phyloP scores from a whole-genome alignment of 805 yeast genomes.

The Huiozyma sinensis region DNA sequence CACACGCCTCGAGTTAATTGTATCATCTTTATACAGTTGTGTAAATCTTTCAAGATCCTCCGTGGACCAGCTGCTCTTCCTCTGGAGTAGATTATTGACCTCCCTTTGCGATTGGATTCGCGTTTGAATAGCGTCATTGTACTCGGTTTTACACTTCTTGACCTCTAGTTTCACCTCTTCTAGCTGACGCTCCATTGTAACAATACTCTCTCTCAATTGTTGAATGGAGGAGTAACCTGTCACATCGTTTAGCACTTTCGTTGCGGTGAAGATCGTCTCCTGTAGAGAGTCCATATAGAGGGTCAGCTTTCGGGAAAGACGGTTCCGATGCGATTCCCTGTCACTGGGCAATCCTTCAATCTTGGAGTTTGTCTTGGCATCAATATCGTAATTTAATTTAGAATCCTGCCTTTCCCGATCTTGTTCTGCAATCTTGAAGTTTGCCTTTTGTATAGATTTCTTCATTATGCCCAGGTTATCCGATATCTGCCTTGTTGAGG shows the following conservation, averaged over 20 bases:
- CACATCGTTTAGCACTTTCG: conserved; percentile 70
- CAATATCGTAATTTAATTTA: conserved; percentile 28
- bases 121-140: conserved; percentile 49
- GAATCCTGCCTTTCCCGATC: conserved; percentile 28
- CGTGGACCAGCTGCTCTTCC: conserved; percentile 76
- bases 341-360: conserved; percentile 37
- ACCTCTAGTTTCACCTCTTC: conserved; percentile 39
- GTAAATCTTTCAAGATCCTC: conserved; percentile 79
- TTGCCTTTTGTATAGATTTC: conserved; percentile 29
- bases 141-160: conserved; percentile 36
- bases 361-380: conserved; percentile 22
- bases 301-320: conserved; percentile 36
- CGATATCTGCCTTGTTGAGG: no score
- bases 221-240: conserved; percentile 87
- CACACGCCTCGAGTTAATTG: conserved; percentile 55
- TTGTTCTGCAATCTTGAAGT: conserved; percentile 28
- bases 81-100: conserved; percentile 74
- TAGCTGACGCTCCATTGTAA: conserved; percentile 41
- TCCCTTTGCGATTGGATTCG: conserved; percentile 70
- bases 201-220: conserved; percentile 52
- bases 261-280: conserved; percentile 47
- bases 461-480: conserved; percentile 19
- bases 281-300: conserved; percentile 45
- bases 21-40: conserved; percentile 68
- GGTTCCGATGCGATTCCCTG: conserved; percentile 31